Evolutionary conservation across 1,139 yeast genomes (phyloP), one percentile per base, ranked within the genome.

Genomic region (Groenewaldozyma auringiensis): DNA sequence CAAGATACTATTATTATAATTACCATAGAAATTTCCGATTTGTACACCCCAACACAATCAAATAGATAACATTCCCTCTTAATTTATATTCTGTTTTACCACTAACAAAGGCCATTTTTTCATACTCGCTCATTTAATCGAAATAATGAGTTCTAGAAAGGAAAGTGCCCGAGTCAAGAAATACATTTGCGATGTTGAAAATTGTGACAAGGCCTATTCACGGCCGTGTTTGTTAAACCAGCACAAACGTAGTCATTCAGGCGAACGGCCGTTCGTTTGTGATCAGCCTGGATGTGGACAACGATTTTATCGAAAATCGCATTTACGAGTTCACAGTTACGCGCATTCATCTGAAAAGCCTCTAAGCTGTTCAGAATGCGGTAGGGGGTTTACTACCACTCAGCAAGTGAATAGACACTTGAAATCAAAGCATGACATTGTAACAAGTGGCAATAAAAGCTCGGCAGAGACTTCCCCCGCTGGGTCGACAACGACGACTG

Each of bases 401-500:
- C 98, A 92, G 65, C 97, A 89, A 60, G 68, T 88, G 52, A 78
- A 75, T 53, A 72, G 96, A 47, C 98, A 92, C 61, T n/a, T n/a
- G n/a, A n/a, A n/a, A n/a, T n/a, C n/a, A n/a, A n/a, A n/a, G n/a
- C n/a, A n/a, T n/a, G n/a, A n/a, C n/a, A n/a, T n/a, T n/a, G n/a
- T n/a, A n/a, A n/a, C n/a, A n/a, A n/a, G n/a, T n/a, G n/a, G n/a
- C n/a, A n/a, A n/a, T n/a, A n/a, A n/a, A n/a, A n/a, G n/a, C n/a
- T n/a, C n/a, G n/a, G n/a, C n/a, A n/a, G n/a, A n/a, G n/a, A n/a
- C n/a, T n/a, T n/a, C n/a, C n/a, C n/a, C n/a, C n/a, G n/a, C n/a
- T n/a, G n/a, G n/a, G n/a, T n/a, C n/a, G n/a, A n/a, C n/a, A n/a
- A n/a, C n/a, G n/a, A n/a, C n/a, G n/a, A n/a, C n/a, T n/a, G n/a